A percentile compares a stretch with the other conserved stretches of the same genome.
Conservation (phyloP, 2,329 filamentous ascomycete species). For the Coniochaeta sp. region DNA sequence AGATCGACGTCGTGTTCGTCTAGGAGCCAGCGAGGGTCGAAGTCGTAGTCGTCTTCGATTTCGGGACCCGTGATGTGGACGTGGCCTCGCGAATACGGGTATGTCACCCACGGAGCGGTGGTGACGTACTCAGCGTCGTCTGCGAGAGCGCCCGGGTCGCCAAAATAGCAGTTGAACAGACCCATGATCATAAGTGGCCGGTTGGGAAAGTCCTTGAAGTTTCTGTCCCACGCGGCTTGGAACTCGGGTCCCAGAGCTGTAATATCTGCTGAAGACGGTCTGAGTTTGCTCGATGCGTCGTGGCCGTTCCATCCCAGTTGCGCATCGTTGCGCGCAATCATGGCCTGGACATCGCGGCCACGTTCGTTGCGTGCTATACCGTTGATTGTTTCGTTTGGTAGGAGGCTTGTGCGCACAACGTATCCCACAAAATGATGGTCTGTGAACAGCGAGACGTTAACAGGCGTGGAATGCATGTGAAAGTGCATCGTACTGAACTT, state of each 20-base stretch:
- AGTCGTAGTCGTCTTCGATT: conserved; percentile 38
- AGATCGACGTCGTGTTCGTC: conserved; percentile 44
- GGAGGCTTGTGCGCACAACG: conserved; percentile 37
- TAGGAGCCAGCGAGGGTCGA: conserved; percentile 49
- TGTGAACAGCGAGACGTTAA: not conserved
- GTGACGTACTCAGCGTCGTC: conserved; percentile 23
- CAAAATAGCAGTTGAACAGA: conserved; percentile 24
- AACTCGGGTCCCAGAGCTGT: conserved; percentile 45
- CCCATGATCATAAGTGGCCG: conserved; percentile 29
- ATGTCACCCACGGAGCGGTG: conserved; percentile 43
- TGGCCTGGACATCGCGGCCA: conserved; percentile 33
- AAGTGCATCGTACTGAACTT: too few species aligned
- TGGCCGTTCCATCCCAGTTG: conserved; percentile 51
- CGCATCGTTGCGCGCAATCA: conserved; percentile 38
- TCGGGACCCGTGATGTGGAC: conserved; percentile 47
- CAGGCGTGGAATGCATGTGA: not conserved
- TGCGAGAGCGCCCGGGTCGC: conserved; percentile 34
- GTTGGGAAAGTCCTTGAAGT: conserved; percentile 30
- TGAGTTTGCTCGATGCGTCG: conserved; percentile 48
- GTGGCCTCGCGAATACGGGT: conserved; percentile 52
- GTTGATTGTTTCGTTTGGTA: conserved; percentile 35
- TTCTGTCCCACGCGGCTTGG: conserved; percentile 43
- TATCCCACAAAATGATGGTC: conserved; percentile 47
- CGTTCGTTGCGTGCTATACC: conserved; percentile 34
- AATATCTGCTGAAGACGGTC: conserved; percentile 45